Evolutionary conservation across 768 basidiomycete genomes (phyloP).

Genomic region (Macrolepiota fuliginosa): DNA sequence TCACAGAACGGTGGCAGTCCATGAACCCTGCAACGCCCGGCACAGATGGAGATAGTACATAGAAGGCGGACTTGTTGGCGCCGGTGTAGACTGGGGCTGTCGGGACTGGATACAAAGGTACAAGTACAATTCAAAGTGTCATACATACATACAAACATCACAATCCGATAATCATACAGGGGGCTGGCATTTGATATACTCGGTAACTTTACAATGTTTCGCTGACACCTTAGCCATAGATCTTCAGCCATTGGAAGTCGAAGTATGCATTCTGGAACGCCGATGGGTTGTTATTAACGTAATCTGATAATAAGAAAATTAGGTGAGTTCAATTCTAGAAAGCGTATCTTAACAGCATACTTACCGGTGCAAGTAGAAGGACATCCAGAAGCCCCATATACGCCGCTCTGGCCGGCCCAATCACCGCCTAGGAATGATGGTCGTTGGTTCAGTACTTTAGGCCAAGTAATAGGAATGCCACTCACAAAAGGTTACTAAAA

Average conservation of each 20-base stretch:
- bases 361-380: constrained; percentile 12
- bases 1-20: too few species aligned
- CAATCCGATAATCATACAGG: background rate
- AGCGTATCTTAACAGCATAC: background rate
- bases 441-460: constrained; percentile 6
- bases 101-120: too few species aligned
- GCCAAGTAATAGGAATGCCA: background rate
- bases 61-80: too few species aligned
- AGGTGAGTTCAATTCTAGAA: background rate
- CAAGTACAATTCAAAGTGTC: background rate
- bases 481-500: constrained; percentile 53
- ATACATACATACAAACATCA: background rate
- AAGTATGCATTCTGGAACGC: constrained; percentile 67
- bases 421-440: constrained; percentile 10
- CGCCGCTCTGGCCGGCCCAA: constrained; percentile 13
- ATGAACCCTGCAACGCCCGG: too few species aligned
- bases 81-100: too few species aligned
- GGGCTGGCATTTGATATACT: too few species aligned
- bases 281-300: constrained; percentile 57
- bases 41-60: too few species aligned
- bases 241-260: constrained; percentile 35
- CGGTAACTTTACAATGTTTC: background rate
- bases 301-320: constrained; percentile 33
- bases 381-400: constrained; percentile 8
- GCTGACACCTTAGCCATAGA: background rate